phyloP scores from a whole-genome alignment of 257 asterid species.

The Osmanthus fragrans region DNA sequence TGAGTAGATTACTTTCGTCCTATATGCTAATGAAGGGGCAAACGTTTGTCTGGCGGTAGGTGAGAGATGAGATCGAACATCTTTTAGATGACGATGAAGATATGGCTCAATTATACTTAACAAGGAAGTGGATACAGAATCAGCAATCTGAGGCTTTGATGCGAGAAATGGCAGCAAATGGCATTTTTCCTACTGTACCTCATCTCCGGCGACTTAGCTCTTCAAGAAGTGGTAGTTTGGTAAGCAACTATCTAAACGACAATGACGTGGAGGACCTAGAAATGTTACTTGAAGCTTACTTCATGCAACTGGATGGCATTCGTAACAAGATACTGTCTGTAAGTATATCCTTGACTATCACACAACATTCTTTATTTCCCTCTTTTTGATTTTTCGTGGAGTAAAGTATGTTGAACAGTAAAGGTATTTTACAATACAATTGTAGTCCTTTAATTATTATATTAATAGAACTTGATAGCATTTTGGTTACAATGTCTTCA shows the following conservation, averaged over 20 bases:
- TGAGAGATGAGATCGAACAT: slow-evolving; percentile 94
- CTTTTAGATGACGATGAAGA: slow-evolving; percentile 93
- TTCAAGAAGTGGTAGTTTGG: slow-evolving; percentile 69
- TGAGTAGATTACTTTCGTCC: background rate
- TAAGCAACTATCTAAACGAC: slow-evolving; percentile 63
- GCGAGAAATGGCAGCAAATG: slow-evolving; percentile 51
- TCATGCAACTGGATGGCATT: slow-evolving; percentile 93
- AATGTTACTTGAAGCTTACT: slow-evolving; percentile 97
- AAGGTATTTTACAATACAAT: background rate
- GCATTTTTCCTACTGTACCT: slow-evolving; percentile 47
- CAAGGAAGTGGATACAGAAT: slow-evolving; percentile 79
- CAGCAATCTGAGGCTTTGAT: slow-evolving; percentile 69
- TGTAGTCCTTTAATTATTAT: too few species aligned
- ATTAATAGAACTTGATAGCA: too few species aligned
- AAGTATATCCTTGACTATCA: slow-evolving; percentile 30
- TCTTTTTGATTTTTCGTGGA: background rate
- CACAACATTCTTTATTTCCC: background rate
- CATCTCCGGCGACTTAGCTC: slow-evolving; percentile 72
- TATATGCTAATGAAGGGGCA: slow-evolving; percentile 10
- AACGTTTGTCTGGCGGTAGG: slow-evolving; percentile 46
- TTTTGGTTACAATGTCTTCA: too few species aligned
- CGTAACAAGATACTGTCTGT: slow-evolving; percentile 94
- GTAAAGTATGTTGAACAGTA: background rate
- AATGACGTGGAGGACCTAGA: slow-evolving; percentile 93
- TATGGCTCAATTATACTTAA: slow-evolving; percentile 87